Evolutionary conservation across 345 rosid species (phyloP), one percentile per base, ranked within the genome.

Genomic region (Trapa bicornis): DNA sequence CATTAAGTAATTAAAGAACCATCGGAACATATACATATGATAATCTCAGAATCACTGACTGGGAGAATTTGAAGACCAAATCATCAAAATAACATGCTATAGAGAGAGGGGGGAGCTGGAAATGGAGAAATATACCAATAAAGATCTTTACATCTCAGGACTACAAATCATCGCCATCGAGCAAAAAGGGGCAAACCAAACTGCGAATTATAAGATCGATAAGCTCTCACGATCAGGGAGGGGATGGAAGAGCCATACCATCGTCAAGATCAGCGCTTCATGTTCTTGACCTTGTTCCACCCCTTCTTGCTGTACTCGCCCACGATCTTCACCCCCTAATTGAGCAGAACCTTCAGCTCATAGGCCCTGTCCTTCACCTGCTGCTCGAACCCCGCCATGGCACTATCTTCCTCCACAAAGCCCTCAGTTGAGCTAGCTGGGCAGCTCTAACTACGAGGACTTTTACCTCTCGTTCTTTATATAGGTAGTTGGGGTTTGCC

Each of bases 241-340:
- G 29, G 29, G 29, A 22, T 22, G 52, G 52, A 9, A 15, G 16
- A 5, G 61, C 63, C 47, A n/a, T 22, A 52, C 12, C 50, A n/a
- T 39, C 38, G 16, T 32, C 17, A n/a, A 17, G 13, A 72, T 79
- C 79, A 85, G 68, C 87, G 82, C 69, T 80, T 87, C 65, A 86
- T 74, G 66, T 83, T 78, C 82, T 87, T 93, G 72, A 93, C 89
- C 77, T 90, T 93, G 75, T 47, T 38, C 97, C 96, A 93, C 1
- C 98, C 98, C 75, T 90, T 90, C 84, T 87, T 93, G 81, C 94
- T 83, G 47, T 93, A 84, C 3, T 81, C 82, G 12, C 87, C 83
- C 42, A 93, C 87, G 53, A 88, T 78, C 88, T 79, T 93, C 53
- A 90, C 77, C 0, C 99, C 85, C 70, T 83, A 88, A 81, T 86